A percentile compares a stretch with the other conserved stretches of the same genome.
phyloP scores from a whole-genome alignment of 2,329 filamentous ascomycete genomes.

The Talaromyces sp. region DNA sequence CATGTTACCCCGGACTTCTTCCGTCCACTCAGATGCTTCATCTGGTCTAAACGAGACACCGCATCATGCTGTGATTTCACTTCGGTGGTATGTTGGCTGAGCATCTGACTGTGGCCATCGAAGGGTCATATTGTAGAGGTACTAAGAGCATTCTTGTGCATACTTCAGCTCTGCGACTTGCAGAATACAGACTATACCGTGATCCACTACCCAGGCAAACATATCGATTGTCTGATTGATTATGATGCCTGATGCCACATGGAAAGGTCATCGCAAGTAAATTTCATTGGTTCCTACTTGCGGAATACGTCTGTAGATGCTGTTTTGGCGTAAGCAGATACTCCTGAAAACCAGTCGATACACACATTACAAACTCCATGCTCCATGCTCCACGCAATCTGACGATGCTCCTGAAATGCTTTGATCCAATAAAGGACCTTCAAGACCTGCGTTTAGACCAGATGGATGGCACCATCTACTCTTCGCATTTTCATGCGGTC shows the following conservation, averaged over 20 bases:
- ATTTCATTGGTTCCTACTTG: background rate
- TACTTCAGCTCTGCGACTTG: background rate
- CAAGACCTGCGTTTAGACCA: background rate
- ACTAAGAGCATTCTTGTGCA: background rate
- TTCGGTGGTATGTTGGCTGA: background rate
- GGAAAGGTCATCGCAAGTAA: background rate
- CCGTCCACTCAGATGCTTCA: background rate
- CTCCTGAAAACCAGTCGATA: background rate
- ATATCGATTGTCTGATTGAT: background rate
- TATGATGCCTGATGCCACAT: background rate
- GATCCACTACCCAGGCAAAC: background rate
- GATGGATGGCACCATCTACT: background rate
- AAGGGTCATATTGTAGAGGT: background rate
- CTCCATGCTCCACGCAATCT: background rate
- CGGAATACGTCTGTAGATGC: background rate
- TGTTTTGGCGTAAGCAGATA: background rate
- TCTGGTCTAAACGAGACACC: background rate
- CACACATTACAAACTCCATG: background rate
- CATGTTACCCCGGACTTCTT: slow-evolving; percentile 11
- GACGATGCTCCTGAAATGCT: background rate
- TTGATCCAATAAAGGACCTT: background rate
- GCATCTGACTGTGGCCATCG: no score
- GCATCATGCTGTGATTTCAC: background rate
- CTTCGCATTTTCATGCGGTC: background rate
- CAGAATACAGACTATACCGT: background rate